Percentiles rank a stretch among this genome's conserved stretches.
phyloP scores from a whole-genome alignment of 2,329 filamentous ascomycete genomes.

The Fusarium hostae region DNA sequence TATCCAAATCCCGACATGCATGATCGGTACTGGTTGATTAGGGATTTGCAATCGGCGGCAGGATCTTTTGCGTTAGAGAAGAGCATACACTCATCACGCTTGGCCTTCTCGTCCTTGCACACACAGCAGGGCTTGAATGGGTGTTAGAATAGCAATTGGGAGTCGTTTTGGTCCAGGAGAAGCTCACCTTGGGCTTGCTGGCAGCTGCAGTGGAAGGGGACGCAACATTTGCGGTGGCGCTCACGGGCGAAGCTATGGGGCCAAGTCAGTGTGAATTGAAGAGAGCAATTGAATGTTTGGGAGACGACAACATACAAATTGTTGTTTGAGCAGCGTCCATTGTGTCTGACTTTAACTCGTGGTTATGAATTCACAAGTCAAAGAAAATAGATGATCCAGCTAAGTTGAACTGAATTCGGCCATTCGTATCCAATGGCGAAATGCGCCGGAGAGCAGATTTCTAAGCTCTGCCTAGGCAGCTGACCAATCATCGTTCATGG shows the following conservation, averaged over 20 bases:
- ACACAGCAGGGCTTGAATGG: slow-evolving; percentile 89
- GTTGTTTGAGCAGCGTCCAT: slow-evolving; percentile 48
- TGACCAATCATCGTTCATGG: slow-evolving; percentile 45
- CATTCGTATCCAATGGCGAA: slow-evolving; percentile 42
- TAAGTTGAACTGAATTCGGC: slow-evolving; percentile 19
- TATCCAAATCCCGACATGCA: slow-evolving; percentile 97
- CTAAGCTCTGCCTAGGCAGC: slow-evolving; percentile 40
- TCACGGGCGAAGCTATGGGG: slow-evolving; percentile 33
- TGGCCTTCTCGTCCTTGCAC: slow-evolving; percentile 93
- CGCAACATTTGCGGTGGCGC: slow-evolving; percentile 45
- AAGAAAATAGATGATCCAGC: slow-evolving; percentile 15
- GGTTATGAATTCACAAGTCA: slow-evolving; percentile 36
- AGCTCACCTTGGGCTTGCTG: slow-evolving; percentile 58
- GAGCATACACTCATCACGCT: slow-evolving; percentile 98
- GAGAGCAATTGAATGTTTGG: not conserved
- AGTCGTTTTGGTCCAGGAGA: slow-evolving; percentile 6
- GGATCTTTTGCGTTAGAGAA: slow-evolving; percentile 89
- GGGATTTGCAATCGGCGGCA: slow-evolving; percentile 81
- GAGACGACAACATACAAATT: slow-evolving; percentile 38
- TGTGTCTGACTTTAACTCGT: slow-evolving; percentile 27
- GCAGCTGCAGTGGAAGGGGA: slow-evolving; percentile 41
- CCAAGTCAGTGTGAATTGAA: slow-evolving; percentile 7
- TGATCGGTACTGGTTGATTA: slow-evolving; percentile 85
- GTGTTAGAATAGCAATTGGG: slow-evolving; percentile 24
- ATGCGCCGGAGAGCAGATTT: slow-evolving; percentile 42